Evolutionary conservation across 2,329 filamentous ascomycete species (phyloP).

Genomic region (Xylariaceae sp.): DNA sequence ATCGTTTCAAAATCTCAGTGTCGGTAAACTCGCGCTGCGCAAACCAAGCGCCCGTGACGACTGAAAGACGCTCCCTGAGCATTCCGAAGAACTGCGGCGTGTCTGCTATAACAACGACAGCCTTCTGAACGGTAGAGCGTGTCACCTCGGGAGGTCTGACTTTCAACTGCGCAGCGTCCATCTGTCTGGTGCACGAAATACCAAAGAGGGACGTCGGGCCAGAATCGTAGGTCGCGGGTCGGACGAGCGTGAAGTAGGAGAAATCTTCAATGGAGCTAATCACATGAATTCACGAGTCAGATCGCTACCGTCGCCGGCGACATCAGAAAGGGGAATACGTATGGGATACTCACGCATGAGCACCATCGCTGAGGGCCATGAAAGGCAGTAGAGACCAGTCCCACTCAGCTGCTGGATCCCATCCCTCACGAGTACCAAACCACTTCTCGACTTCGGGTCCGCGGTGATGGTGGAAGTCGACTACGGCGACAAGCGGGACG

Average conservation of each 20-base stretch:
- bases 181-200: conserved; percentile 89
- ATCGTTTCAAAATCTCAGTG: conserved; percentile 80
- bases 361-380: conserved; percentile 93
- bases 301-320: not conserved
- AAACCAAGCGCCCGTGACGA: conserved; percentile 95
- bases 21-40: conserved; percentile 89
- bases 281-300: conserved; percentile 15
- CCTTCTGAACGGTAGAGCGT: conserved; percentile 96
- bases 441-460: conserved; percentile 92
- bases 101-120: conserved; percentile 90
- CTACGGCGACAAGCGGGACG: conserved; percentile 68
- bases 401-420: conserved; percentile 74
- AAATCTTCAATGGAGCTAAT: conserved; percentile 84
- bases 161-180: conserved; percentile 72
- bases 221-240: conserved; percentile 47
- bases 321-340: not conserved
- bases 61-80: conserved; percentile 79
- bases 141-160: conserved; percentile 84
- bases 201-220: conserved; percentile 84
- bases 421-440: conserved; percentile 70
- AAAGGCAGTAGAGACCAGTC: conserved; percentile 91
- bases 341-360: conserved; percentile 67
- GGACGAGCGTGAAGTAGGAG: conserved; percentile 91
- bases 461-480: conserved; percentile 78
- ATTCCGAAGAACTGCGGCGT: conserved; percentile 86